A percentile compares a stretch with the other conserved stretches of the same genome.
Conservation (phyloP, 441 rosid genomes). For the Gossypium davidsonii region DNA sequence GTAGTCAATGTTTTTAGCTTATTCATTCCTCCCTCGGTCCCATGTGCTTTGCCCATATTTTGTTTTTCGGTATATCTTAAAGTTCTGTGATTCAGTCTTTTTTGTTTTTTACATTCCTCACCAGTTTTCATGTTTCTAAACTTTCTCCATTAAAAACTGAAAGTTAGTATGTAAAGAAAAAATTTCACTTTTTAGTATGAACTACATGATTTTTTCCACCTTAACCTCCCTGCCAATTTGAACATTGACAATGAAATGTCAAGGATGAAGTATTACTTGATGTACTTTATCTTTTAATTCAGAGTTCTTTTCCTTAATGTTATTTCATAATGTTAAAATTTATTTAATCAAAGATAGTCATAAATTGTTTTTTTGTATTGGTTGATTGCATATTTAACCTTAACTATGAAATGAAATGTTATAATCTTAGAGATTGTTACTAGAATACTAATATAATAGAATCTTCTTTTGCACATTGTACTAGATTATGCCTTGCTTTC, state of each 20-base stretch:
- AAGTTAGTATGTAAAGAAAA: neutral
- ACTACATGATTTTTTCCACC: neutral
- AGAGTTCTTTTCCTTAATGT: neutral
- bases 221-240: neutral
- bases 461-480: neutral
- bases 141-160: neutral
- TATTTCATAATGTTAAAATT: neutral
- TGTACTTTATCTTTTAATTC: neutral
- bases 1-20: neutral
- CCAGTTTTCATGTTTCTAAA: neutral
- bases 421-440: neutral
- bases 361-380: neutral
- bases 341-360: neutral
- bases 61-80: neutral
- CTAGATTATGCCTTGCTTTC: neutral
- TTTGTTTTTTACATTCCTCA: neutral
- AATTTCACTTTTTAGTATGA: neutral
- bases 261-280: neutral
- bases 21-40: neutral
- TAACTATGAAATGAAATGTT: neutral
- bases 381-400: neutral
- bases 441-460: neutral
- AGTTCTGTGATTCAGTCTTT: neutral
- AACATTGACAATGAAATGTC: neutral
- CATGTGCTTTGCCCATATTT: neutral